Evolutionary conservation across 768 basidiomycete genomes (phyloP).

Genomic region (Mycena kentingensis): DNA sequence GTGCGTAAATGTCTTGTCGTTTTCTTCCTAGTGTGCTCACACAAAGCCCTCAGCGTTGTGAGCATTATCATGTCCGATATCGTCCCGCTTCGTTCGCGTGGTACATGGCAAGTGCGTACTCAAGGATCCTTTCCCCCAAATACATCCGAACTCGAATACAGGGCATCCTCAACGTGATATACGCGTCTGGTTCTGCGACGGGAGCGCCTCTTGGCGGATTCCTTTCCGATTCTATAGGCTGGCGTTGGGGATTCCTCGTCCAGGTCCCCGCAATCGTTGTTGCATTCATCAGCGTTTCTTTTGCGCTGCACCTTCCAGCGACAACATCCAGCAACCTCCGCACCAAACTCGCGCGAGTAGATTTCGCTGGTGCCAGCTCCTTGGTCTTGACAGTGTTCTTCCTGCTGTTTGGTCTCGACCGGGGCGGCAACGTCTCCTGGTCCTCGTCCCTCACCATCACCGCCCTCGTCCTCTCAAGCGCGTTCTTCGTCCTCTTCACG

Average conservation of each 20-base stretch:
- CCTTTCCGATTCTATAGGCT: constrained; percentile 63
- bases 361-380: constrained; percentile 59
- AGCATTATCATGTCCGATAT: constrained; percentile 70
- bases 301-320: constrained; percentile 57
- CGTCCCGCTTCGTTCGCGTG: constrained; percentile 60
- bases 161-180: constrained; percentile 66
- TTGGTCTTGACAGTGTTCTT: constrained; percentile 58
- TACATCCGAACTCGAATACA: too few species aligned
- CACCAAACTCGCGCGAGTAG: constrained; percentile 59
- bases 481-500: constrained; percentile 41
- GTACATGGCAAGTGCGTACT: constrained; percentile 81
- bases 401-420: constrained; percentile 59
- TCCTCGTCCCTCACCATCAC: constrained; percentile 38
- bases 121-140: too few species aligned
- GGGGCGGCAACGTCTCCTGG: constrained; percentile 55
- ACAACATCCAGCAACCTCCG: constrained; percentile 41
- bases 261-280: constrained; percentile 59
- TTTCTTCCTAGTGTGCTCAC: background rate
- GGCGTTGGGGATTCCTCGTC: constrained; percentile 67
- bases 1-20: constrained; percentile 35
- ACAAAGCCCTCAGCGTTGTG: constrained; percentile 43
- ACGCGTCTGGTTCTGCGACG: constrained; percentile 54
- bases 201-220: constrained; percentile 69
- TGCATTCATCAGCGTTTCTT: constrained; percentile 54
- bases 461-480: constrained; percentile 36